Evolutionary conservation across 257 asterid species (phyloP), one percentile per base, ranked within the genome.

Genomic region (Nicotiana tomentosiformis): DNA sequence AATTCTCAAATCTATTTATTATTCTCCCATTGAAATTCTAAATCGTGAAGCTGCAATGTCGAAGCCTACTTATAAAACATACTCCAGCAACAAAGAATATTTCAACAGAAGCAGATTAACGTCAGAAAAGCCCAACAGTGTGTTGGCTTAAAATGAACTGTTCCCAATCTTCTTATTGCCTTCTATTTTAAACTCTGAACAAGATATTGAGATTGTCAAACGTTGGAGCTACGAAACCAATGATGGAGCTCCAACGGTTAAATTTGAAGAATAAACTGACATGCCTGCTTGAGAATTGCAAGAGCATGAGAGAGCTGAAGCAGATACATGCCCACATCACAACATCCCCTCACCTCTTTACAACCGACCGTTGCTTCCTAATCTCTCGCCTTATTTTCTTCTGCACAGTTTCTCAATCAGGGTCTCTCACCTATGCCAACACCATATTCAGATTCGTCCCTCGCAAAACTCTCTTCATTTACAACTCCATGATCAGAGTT

Each of bases 401-500:
- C 29, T 90, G 93, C 83, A 65, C 91, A 1, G 86, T 82, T 69
- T 87, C 91, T 49, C 68, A 85, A n/a, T 87, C 87, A 0, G 81
- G 78, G 18, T 89, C 93, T 65, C 87, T 94, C 62, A 60, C 53
- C 67, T 90, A 91, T 56, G 92, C 95, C 82, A 65, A 83, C 62
- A 55, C 82, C 49, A 81, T 93, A 74, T 93, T 94, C 88, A 83
- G 65, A 1, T 84, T 77, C 83, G 77, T 88, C 39, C 83, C 70
- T 15, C 83, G 64, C 29, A 95, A 92, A 35, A 93, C 84, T 83
- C 86, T 90, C 82, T 94, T 88, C 69, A 39, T 81, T 46, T 95
- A 90, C 84, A 94, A 93, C 76, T 93, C 97, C 46, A 86, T 94
- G 89, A 92, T 94, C 79, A 88, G 98, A 86, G 97, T 93, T 61